These are phyloP conservation scores for Baorangia bicolor DNA, from an alignment of 768 basidiomycete genomes.

Conservation along the genomic window DNA sequence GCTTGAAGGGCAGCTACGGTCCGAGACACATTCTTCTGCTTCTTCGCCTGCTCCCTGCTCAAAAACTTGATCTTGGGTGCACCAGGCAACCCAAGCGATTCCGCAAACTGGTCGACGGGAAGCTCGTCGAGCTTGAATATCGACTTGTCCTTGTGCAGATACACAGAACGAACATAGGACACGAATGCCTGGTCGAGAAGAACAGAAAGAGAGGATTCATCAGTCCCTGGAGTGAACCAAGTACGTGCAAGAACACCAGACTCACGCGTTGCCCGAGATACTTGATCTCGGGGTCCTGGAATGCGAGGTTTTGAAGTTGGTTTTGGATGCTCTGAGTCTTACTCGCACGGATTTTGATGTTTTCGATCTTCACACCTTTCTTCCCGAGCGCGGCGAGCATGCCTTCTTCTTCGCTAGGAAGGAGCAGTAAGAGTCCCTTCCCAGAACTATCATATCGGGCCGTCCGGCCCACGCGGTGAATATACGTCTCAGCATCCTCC, in stretches of 20 bases:
- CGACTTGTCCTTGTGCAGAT: constrained; percentile 91
- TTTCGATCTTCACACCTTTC: constrained; percentile 69
- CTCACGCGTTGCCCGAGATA: constrained; percentile 90
- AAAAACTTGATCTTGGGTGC: constrained; percentile 94
- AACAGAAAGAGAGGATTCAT: not conserved
- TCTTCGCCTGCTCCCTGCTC: constrained; percentile 61
- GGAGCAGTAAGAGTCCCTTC: constrained; percentile 75
- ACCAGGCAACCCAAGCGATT: constrained; percentile 89
- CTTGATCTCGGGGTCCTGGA: constrained; percentile 95
- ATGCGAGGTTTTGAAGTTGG: constrained; percentile 88
- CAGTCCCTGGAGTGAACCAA: not conserved
- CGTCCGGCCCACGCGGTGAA: constrained; percentile 94
- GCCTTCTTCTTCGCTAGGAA: constrained; percentile 92
- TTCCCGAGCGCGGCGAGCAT: constrained; percentile 71
- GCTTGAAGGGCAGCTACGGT: constrained; percentile 38
- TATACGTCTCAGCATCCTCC: constrained; percentile 96
- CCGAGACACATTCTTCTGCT: constrained; percentile 72
- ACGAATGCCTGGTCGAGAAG: constrained; percentile 72
- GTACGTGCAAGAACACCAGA: constrained; percentile 7
- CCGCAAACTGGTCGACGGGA: constrained; percentile 81
- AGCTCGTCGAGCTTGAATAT: constrained; percentile 86
- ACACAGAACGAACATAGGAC: constrained; percentile 89
- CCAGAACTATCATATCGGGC: constrained; percentile 92
- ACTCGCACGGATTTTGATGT: constrained; percentile 86
- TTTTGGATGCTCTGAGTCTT: constrained; percentile 84